Evolutionary conservation across 805 yeast genomes (phyloP).

Genomic region (Spathaspora sp.): DNA sequence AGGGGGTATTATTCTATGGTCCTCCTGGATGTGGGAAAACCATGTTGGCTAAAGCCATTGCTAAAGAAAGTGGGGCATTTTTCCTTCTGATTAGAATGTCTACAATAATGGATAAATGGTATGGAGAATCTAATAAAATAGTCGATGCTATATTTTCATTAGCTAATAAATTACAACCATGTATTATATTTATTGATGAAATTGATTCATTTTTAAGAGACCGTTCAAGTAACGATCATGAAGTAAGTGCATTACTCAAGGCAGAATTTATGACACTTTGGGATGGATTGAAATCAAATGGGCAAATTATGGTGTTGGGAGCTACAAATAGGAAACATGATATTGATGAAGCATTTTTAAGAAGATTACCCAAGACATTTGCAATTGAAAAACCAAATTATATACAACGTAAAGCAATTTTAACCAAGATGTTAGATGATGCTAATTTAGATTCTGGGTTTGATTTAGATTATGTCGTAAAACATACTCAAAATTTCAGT

Average conservation of each 20-base stretch:
- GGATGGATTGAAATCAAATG: slow-evolving; percentile 84
- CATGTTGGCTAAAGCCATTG: slow-evolving; percentile 94
- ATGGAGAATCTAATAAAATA: slow-evolving; percentile 92
- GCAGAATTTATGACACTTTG: slow-evolving; percentile 97
- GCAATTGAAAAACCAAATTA: slow-evolving; percentile 70
- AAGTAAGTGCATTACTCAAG: slow-evolving; percentile 88
- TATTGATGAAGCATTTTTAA: slow-evolving; percentile 86
- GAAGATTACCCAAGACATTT: slow-evolving; percentile 90
- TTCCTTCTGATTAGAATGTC: slow-evolving; percentile 91
- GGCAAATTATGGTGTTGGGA: slow-evolving; percentile 83
- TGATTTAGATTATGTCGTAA: slow-evolving; percentile 57
- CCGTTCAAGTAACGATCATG: slow-evolving; percentile 82
- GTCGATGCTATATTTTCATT: slow-evolving; percentile 90
- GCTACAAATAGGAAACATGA: slow-evolving; percentile 93
- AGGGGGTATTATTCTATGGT: slow-evolving; percentile 88
- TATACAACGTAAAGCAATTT: slow-evolving; percentile 65
- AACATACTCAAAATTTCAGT: slow-evolving; percentile 60
- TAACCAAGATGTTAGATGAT: slow-evolving; percentile 63
- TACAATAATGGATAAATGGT: slow-evolving; percentile 94
- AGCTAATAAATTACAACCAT: slow-evolving; percentile 87
- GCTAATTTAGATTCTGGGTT: slow-evolving; percentile 60
- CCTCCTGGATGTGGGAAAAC: slow-evolving; percentile 99
- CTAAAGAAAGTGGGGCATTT: slow-evolving; percentile 86
- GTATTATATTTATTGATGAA: slow-evolving; percentile 93
- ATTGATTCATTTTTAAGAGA: slow-evolving; percentile 92